A percentile compares a stretch with the other conserved stretches of the same genome.
Evolutionary conservation across 306 rosid species (phyloP).

Genomic region (Parietaria judaica): DNA sequence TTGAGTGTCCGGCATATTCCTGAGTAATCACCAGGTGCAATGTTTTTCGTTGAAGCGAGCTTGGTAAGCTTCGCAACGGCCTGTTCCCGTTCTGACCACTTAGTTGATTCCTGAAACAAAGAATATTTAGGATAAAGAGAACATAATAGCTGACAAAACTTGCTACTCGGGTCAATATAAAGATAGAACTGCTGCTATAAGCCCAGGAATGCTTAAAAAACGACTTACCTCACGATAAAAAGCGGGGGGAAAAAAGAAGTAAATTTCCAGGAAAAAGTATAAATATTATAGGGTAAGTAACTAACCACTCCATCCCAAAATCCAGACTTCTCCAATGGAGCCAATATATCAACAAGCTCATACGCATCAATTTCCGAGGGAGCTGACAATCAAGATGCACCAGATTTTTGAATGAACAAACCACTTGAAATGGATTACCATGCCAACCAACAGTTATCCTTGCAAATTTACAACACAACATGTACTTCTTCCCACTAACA

Average conservation of each 20-base stretch:
- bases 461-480: no score
- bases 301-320: constrained; percentile 99
- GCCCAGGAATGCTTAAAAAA: background rate
- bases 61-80: constrained; percentile 89
- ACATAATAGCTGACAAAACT: background rate
- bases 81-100: constrained; percentile 96
- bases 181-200: no score
- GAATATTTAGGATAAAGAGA: no score
- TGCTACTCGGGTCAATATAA: background rate
- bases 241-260: no score
- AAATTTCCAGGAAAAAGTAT: no score
- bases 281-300: constrained; percentile 3
- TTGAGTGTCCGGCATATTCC: constrained; percentile 86
- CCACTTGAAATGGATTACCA: background rate
- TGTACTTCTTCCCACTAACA: background rate
- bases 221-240: no score
- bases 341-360: constrained; percentile 92
- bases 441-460: background rate
- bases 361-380: constrained; percentile 92
- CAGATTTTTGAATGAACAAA: constrained; percentile 5
- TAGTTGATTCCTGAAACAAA: constrained; percentile 71
- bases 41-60: constrained; percentile 89
- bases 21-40: constrained; percentile 88
- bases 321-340: constrained; percentile 94
- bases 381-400: constrained; percentile 41